phyloP scores from a whole-genome alignment of 306 rosid species.

The Arachis hypogaea region DNA sequence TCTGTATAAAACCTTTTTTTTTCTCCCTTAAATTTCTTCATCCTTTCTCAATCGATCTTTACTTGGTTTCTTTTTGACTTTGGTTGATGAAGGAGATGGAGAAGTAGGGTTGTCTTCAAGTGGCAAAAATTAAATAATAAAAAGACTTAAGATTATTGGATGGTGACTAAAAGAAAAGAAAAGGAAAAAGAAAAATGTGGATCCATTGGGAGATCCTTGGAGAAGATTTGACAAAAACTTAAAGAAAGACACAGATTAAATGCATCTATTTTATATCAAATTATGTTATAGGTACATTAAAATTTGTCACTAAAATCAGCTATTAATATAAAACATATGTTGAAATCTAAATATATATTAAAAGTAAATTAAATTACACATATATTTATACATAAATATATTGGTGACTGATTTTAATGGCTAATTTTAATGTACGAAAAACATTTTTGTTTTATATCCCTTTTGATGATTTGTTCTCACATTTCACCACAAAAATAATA shows the following conservation, averaged over 20 bases:
- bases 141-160: slow-evolving; percentile 20
- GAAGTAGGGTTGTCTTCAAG: slow-evolving; percentile 49
- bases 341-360: too few relatives aligned
- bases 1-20: slow-evolving; percentile 31
- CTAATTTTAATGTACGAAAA: too few relatives aligned
- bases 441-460: too few relatives aligned
- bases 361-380: too few relatives aligned
- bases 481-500: neutral
- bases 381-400: too few relatives aligned
- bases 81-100: slow-evolving; percentile 18
- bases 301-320: too few relatives aligned
- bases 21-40: slow-evolving; percentile 2
- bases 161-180: slow-evolving; percentile 46
- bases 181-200: slow-evolving; percentile 37
- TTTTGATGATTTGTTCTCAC: neutral
- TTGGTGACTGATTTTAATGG: too few relatives aligned
- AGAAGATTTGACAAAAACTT: slow-evolving; percentile 51
- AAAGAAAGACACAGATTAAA: slow-evolving; percentile 22
- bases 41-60: slow-evolving; percentile 24
- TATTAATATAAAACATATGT: too few relatives aligned
- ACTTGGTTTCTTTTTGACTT: slow-evolving; percentile 49
- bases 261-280: neutral
- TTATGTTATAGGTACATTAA: too few relatives aligned
- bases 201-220: slow-evolving; percentile 54
- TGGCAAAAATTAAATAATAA: slow-evolving; percentile 32